Percentiles rank a stretch among this genome's conserved stretches.
phyloP scores from a whole-genome alignment of 176 grass and related monocot genomes.

The Typha latifolia region DNA sequence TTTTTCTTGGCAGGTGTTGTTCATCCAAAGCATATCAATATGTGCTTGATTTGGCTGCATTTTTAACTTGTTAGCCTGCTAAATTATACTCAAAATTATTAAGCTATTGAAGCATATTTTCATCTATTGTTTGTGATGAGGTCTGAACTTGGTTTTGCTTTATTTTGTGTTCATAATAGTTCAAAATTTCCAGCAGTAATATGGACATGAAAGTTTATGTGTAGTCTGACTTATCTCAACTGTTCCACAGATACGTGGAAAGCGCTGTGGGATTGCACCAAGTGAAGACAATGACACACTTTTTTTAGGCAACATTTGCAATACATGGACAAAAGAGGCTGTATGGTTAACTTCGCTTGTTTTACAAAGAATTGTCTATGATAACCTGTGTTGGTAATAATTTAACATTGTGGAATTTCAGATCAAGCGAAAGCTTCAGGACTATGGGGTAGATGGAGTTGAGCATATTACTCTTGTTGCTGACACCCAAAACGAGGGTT shows the following conservation, averaged over 20 bases:
- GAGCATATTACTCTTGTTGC: slow-evolving; percentile 40
- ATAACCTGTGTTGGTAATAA: background rate
- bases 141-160: too few species aligned
- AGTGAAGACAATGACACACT: slow-evolving; percentile 74
- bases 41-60: too few species aligned
- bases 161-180: too few species aligned
- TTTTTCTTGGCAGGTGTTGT: too few species aligned
- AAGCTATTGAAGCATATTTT: too few species aligned
- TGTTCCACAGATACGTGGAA: slow-evolving; percentile 44
- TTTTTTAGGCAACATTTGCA: slow-evolving; percentile 73
- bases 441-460: slow-evolving; percentile 35
- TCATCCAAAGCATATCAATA: too few species aligned
- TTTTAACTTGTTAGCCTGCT: too few species aligned
- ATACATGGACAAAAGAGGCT: slow-evolving; percentile 80
- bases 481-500: slow-evolving; percentile 43
- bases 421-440: slow-evolving; percentile 31
- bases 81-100: too few species aligned
- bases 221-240: slow-evolving; percentile 3
- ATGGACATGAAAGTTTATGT: background rate
- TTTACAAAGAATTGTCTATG: background rate
- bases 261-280: slow-evolving; percentile 41
- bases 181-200: background rate
- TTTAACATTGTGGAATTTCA: slow-evolving; percentile 5
- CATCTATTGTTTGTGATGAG: too few species aligned
- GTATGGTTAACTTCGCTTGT: slow-evolving; percentile 15